A percentile compares a stretch with the other conserved stretches of the same genome.
These are phyloP conservation scores for Jacaranda copaia DNA, from an alignment of 257 asterid species.

Conservation along the genomic window DNA sequence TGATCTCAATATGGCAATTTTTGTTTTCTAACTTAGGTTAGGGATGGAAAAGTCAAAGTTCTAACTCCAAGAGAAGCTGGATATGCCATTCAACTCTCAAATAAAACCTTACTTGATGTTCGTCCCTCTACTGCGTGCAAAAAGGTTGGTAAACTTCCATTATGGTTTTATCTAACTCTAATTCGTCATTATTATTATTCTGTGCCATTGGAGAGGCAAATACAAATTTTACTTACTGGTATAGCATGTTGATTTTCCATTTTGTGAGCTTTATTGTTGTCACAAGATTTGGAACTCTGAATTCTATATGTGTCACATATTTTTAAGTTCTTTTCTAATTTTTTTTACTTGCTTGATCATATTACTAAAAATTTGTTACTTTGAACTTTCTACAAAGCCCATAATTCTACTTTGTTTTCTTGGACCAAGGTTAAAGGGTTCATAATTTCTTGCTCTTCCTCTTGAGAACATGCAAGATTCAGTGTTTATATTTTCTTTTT, in stretches of 20 bases:
- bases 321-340: background rate
- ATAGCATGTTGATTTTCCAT: background rate
- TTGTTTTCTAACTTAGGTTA: slow-evolving; percentile 52
- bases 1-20: slow-evolving; percentile 25
- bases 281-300: background rate
- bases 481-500: too few relatives aligned
- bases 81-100: slow-evolving; percentile 87
- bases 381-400: too few relatives aligned
- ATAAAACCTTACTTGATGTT: slow-evolving; percentile 84
- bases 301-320: background rate
- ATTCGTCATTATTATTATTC: background rate
- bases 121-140: slow-evolving; percentile 85
- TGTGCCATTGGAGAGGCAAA: background rate
- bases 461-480: too few relatives aligned
- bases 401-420: too few relatives aligned
- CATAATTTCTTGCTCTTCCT: too few relatives aligned
- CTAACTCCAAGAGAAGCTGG: slow-evolving; percentile 97
- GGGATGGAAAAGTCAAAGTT: slow-evolving; percentile 89
- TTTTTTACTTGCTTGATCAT: slow-evolving; percentile 13
- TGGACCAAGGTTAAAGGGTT: background rate
- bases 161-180: background rate
- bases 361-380: background rate
- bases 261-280: too few relatives aligned
- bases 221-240: background rate
- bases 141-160: slow-evolving; percentile 57